Evolutionary conservation across 495 filamentous ascomycete species (phyloP).

Genomic region (Podospora pseudocomata): DNA sequence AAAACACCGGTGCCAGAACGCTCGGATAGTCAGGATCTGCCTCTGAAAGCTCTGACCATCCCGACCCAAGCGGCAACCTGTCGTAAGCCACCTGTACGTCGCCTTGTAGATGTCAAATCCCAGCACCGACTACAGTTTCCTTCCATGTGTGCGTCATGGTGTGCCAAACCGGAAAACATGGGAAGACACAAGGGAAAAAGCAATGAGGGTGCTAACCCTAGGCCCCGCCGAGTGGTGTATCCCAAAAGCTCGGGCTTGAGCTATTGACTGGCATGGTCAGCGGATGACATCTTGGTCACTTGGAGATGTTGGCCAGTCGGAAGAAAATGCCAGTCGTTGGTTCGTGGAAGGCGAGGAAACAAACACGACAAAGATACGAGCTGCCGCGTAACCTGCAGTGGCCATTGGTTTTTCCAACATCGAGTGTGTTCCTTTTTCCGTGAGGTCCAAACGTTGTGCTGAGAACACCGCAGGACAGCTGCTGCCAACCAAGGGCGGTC

Average conservation of each 20-base stretch:
- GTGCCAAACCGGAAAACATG: neutral
- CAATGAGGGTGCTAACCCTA: neutral
- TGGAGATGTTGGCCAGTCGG: constrained; percentile 9
- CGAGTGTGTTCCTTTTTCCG: neutral
- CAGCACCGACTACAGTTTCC: neutral
- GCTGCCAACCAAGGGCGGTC: neutral
- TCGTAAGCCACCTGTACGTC: neutral
- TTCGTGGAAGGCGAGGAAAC: neutral
- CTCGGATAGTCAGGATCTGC: neutral
- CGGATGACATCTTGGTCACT: neutral
- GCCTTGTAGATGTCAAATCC: neutral
- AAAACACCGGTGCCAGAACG: neutral
- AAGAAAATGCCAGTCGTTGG: neutral
- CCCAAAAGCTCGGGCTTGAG: neutral
- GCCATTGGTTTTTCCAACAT: neutral
- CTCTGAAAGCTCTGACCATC: neutral
- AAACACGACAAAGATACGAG: constrained; percentile 21
- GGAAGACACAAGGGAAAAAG: neutral
- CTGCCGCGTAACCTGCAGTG: constrained; percentile 25
- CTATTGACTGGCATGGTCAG: neutral
- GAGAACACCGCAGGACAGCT: neutral
- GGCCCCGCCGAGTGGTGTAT: neutral
- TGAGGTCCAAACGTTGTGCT: neutral
- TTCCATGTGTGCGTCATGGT: neutral
- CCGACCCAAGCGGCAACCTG: neutral